Evolutionary conservation across 306 rosid genomes (phyloP).

Genomic region (Rosa multiflora): DNA sequence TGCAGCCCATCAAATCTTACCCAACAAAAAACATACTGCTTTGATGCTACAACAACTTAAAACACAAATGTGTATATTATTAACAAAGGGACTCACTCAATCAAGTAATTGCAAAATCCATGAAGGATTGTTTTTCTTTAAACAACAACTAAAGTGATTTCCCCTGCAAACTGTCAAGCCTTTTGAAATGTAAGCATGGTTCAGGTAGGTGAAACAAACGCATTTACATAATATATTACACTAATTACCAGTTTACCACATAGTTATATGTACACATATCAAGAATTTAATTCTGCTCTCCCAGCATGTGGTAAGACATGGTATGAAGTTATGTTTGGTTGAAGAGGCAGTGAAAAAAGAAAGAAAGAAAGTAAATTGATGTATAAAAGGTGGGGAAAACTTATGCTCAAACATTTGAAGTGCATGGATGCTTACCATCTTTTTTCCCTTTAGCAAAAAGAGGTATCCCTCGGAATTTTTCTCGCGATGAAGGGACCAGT

Average conservation of each 20-base stretch:
- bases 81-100: neutral
- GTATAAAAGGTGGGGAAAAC: neutral
- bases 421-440: conserved; percentile 54
- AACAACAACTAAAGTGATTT: neutral
- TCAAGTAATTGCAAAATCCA: neutral
- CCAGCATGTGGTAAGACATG: neutral
- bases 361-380: neutral
- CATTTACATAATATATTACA: neutral
- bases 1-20: conserved; percentile 5
- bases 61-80: neutral
- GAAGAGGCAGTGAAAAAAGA: neutral
- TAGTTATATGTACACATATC: neutral
- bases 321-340: neutral
- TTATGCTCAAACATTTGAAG: neutral
- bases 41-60: neutral
- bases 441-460: conserved; percentile 62
- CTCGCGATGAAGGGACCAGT: conserved; percentile 56
- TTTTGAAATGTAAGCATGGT: neutral
- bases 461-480: conserved; percentile 50
- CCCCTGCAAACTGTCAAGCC: neutral
- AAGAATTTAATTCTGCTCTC: neutral
- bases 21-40: conserved; percentile 1
- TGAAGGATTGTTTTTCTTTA: neutral
- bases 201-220: neutral
- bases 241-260: neutral